phyloP scores from a whole-genome alignment of 2,329 filamentous ascomycete genomes.

The Botryotinia convoluta region DNA sequence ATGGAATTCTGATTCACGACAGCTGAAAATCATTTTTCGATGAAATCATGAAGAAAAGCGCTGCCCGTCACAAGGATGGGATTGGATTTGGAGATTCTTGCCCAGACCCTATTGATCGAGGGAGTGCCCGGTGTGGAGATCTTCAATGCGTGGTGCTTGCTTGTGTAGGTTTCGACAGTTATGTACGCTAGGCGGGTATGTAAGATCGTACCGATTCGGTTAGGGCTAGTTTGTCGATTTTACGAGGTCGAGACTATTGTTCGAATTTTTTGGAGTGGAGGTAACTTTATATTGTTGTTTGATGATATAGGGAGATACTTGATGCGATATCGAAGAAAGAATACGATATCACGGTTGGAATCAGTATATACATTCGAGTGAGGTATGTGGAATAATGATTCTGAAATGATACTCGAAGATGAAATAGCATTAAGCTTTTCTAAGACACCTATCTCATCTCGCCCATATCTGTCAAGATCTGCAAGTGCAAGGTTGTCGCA shows the following conservation, averaged over 20 bases:
- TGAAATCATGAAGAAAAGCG: background rate
- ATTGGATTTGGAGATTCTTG: background rate
- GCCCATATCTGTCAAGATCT: background rate
- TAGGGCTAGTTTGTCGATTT: background rate
- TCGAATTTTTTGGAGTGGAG: background rate
- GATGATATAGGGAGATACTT: background rate
- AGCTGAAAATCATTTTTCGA: background rate
- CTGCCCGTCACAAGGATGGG: too few species aligned
- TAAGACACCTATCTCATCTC: background rate
- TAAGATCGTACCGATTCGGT: background rate
- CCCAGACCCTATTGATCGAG: background rate
- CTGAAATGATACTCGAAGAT: background rate
- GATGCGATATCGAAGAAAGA: background rate
- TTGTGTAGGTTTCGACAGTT: background rate
- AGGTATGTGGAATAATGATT: background rate
- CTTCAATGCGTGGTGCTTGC: background rate
- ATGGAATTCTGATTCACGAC: background rate
- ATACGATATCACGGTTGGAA: background rate
- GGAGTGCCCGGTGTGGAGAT: background rate
- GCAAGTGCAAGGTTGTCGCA: background rate
- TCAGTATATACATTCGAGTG: background rate
- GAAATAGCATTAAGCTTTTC: background rate
- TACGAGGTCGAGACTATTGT: background rate
- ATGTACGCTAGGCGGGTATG: too few species aligned
- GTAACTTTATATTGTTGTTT: background rate